Conservation (phyloP, 352 stramenopile species). For the Globisporangium cederbergense region DNA sequence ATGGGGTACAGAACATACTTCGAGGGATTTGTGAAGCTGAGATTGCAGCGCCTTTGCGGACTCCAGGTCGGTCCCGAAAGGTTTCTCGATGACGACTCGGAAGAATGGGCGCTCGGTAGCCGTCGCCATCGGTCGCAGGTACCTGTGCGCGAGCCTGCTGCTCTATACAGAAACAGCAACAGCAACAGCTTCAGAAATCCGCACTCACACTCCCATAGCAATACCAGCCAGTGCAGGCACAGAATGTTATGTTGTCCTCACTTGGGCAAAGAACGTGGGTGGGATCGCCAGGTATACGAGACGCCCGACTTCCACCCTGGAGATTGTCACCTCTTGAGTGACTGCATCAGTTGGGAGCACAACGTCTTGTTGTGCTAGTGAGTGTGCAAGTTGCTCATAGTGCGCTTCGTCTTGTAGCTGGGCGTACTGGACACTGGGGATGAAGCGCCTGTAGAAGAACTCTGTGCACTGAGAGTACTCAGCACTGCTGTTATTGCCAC, state of each 20-base stretch:
- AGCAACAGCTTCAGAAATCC: not conserved
- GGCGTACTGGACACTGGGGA: conserved; percentile 40
- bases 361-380: conserved; percentile 14
- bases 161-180: conserved; percentile 16
- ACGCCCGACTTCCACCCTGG: conserved; percentile 29
- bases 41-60: conserved; percentile 45
- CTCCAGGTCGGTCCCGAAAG: conserved; percentile 58
- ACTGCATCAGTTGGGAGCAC: not conserved
- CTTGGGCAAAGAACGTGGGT: conserved; percentile 56
- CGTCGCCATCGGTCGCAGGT: conserved; percentile 23
- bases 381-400: conserved; percentile 25
- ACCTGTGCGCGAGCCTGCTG: conserved; percentile 27
- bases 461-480: conserved; percentile 15
- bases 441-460: conserved; percentile 37
- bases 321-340: not conserved
- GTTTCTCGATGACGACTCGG: conserved; percentile 78
- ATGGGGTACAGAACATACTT: conserved; percentile 15
- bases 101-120: conserved; percentile 31
- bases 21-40: conserved; percentile 34
- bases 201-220: not conserved
- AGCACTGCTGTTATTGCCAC: conserved; percentile 2
- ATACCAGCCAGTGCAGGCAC: too few relatives aligned
- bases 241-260: conserved; percentile 9
- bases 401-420: conserved; percentile 32
- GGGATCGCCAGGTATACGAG: conserved; percentile 83